Evolutionary conservation across 2,329 filamentous ascomycete species (phyloP).

Genomic region (Ceratocystis diversiconidia): DNA sequence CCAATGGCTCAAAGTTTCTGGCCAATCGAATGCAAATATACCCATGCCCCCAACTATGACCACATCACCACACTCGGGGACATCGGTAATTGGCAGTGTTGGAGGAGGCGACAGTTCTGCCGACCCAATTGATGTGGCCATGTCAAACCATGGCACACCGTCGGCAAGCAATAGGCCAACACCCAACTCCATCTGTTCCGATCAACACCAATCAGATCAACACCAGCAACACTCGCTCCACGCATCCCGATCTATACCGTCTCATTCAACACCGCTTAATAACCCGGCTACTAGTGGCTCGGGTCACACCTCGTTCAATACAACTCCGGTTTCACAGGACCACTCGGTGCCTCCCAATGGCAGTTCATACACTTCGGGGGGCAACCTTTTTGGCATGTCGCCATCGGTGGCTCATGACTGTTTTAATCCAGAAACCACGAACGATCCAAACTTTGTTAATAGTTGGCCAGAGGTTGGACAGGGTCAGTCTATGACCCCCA

Average conservation of each 20-base stretch:
- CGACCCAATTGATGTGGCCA: conserved; percentile 1
- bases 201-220: conserved; percentile 12
- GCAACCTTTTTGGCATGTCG: not conserved
- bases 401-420: not conserved
- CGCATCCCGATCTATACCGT: not conserved
- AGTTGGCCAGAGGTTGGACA: conserved; percentile 32
- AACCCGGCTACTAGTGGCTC: not conserved
- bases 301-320: not conserved
- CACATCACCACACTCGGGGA: not conserved
- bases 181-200: conserved; percentile 11
- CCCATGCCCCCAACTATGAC: not conserved
- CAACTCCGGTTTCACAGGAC: not conserved
- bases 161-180: conserved; percentile 10
- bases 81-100: not conserved
- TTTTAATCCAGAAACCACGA: conserved; percentile 19
- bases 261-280: not conserved
- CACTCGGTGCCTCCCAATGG: not conserved
- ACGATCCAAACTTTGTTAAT: conserved; percentile 19
- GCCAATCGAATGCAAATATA: not conserved
- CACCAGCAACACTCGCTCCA: conserved; percentile 3
- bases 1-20: not conserved
- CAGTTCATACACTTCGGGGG: not conserved
- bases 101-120: not conserved
- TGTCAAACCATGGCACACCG: conserved; percentile 8
- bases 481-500: conserved; percentile 37